These are phyloP conservation scores for Emiliania huxleyi DNA, from an alignment of 78 protist genomes.

Conservation along the genomic window DNA sequence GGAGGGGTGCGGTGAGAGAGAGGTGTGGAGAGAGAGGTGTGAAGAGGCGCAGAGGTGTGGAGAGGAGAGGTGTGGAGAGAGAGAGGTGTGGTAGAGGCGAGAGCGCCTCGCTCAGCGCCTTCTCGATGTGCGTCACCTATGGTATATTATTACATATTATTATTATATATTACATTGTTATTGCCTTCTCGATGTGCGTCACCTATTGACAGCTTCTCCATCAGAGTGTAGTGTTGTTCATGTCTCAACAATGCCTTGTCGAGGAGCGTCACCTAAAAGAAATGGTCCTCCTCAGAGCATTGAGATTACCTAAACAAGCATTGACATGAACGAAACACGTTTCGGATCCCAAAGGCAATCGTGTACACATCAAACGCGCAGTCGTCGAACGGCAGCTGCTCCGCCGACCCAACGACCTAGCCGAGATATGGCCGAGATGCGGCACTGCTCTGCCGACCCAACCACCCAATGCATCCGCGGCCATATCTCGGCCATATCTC, in stretches of 20 bases:
- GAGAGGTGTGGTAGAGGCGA: background rate
- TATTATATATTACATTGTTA: too few species aligned
- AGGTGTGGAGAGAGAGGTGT: background rate
- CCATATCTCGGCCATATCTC: too few species aligned
- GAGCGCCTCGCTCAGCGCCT: background rate
- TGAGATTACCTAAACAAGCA: too few species aligned
- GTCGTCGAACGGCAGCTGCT: slow-evolving; percentile 32
- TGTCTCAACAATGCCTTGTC: too few species aligned
- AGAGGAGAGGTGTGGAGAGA: background rate
- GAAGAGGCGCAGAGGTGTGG: background rate
- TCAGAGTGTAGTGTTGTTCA: too few species aligned
- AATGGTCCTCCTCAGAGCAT: too few species aligned
- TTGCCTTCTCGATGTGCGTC: too few species aligned
- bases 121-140: background rate
- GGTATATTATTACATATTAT: too few species aligned
- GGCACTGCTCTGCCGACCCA: background rate
- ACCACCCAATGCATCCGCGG: too few species aligned
- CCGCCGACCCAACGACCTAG: background rate
- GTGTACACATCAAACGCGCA: slow-evolving; percentile 15
- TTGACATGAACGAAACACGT: too few species aligned
- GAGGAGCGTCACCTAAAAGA: too few species aligned
- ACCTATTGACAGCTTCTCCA: too few species aligned
- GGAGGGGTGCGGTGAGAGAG: background rate
- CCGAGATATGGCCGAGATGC: background rate
- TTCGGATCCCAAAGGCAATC: slow-evolving; percentile 37